A percentile compares a stretch with the other conserved stretches of the same genome.
Conservation (phyloP, 1,284 basidiomycete genomes). For the Ustilago tritici region DNA sequence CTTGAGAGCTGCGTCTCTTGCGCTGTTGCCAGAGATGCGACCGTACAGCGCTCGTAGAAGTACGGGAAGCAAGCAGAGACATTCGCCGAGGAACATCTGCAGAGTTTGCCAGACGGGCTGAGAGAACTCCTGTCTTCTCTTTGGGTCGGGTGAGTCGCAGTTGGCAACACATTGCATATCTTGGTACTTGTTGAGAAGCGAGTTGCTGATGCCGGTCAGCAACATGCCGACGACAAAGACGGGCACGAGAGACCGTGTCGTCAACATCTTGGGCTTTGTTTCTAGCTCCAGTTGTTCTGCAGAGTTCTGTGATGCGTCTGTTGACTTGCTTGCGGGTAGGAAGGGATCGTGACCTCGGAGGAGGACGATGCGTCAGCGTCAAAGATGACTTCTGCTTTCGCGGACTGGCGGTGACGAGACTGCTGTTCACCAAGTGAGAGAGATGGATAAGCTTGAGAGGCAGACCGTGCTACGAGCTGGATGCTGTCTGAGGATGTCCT, state of each 20-base stretch:
- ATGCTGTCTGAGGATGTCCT: conserved; percentile 14
- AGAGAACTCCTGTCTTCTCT: conserved; percentile 54
- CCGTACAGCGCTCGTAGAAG: conserved; percentile 35
- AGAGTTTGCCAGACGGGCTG: conserved; percentile 69
- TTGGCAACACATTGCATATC: conserved; percentile 71
- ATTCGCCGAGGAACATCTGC: conserved; percentile 71
- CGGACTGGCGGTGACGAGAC: conserved; percentile 11
- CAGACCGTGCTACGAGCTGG: conserved; percentile 40
- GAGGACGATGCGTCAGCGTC: conserved; percentile 4
- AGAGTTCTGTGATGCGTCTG: not conserved
- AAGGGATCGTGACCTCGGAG: conserved; percentile 4
- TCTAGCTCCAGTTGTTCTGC: not conserved
- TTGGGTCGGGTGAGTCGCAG: conserved; percentile 61
- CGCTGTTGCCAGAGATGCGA: conserved; percentile 19
- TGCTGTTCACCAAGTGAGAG: conserved; percentile 21
- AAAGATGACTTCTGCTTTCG: not conserved
- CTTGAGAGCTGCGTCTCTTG: conserved; percentile 40
- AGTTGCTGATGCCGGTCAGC: conserved; percentile 71
- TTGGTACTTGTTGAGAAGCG: conserved; percentile 69
- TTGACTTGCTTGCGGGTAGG: not conserved
- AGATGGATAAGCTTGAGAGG: conserved; percentile 34
- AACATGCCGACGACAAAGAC: conserved; percentile 73
- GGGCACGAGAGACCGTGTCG: conserved; percentile 58
- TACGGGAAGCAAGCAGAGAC: conserved; percentile 64
- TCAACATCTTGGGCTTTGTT: conserved; percentile 33